phyloP scores from a whole-genome alignment of 2,329 filamentous ascomycete species.

The Penicillium thymicola region DNA sequence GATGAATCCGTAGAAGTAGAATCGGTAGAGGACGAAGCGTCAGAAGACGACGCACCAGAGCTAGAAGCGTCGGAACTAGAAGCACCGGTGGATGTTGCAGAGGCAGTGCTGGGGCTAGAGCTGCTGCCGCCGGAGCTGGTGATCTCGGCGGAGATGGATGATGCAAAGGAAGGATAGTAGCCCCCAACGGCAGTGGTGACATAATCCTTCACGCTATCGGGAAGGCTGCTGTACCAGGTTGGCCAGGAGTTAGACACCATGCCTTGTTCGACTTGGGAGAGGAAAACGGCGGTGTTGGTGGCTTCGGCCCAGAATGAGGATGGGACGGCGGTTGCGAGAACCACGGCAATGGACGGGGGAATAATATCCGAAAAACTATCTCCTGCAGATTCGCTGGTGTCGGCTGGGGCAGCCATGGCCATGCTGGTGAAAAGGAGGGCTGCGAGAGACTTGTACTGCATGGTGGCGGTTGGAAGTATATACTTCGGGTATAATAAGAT shows the following conservation, averaged over 20 bases:
- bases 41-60: not conserved
- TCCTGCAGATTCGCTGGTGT: not conserved
- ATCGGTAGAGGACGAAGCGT: not conserved
- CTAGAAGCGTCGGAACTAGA: not conserved
- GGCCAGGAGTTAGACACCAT: constrained; percentile 14
- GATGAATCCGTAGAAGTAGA: not conserved
- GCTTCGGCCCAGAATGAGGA: constrained; percentile 7
- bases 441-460: constrained; percentile 15
- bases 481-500: not conserved
- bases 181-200: constrained; percentile 10
- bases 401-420: constrained; percentile 6
- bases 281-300: constrained; percentile 9
- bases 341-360: constrained; percentile 5
- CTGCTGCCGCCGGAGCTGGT: not conserved
- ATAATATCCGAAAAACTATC: not conserved
- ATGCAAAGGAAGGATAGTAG: constrained; percentile 4
- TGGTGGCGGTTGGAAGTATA: constrained; percentile 1
- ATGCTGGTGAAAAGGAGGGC: constrained; percentile 10
- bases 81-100: not conserved
- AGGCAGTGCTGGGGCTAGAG: not conserved
- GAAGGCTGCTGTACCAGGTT: constrained; percentile 17
- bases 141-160: not conserved
- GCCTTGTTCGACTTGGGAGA: constrained; percentile 7
- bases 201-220: constrained; percentile 13
- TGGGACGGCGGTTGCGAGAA: constrained; percentile 12